Evolutionary conservation across 1,284 basidiomycete species (phyloP).

Genomic region (Sutorius eximius): DNA sequence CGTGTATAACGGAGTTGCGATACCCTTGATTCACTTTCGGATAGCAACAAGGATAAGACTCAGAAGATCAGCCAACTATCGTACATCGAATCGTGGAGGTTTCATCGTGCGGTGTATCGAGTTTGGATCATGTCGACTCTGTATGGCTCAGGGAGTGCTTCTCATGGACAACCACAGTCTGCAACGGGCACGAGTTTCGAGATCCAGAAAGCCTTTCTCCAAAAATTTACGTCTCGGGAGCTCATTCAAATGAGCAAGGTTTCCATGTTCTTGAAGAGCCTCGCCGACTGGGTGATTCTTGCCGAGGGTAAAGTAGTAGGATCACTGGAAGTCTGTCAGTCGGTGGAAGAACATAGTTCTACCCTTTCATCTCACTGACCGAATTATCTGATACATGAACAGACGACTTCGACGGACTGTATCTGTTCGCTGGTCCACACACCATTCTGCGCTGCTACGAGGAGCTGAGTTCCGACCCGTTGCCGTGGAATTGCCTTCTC

Average conservation of each 20-base stretch:
- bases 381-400: neutral
- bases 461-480: slow-evolving; percentile 7
- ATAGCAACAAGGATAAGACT: slow-evolving; percentile 36
- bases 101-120: slow-evolving; percentile 36
- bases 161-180: neutral
- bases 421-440: slow-evolving; percentile 17
- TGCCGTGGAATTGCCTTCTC: neutral
- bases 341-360: neutral
- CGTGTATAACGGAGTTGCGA: neutral
- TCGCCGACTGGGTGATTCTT: slow-evolving; percentile 9
- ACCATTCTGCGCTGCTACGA: slow-evolving; percentile 18
- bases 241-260: slow-evolving; percentile 15
- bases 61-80: slow-evolving; percentile 30
- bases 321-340: slow-evolving; percentile 15
- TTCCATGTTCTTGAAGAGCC: slow-evolving; percentile 6
- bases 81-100: slow-evolving; percentile 34
- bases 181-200: neutral
- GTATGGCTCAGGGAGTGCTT: slow-evolving; percentile 5
- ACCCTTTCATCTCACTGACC: neutral
- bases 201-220: slow-evolving; percentile 10
- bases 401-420: slow-evolving; percentile 18
- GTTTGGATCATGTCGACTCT: slow-evolving; percentile 30
- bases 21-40: neutral
- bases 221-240: slow-evolving; percentile 17
- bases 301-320: slow-evolving; percentile 9